Base-by-base conservation (phyloP, 2,329 filamentous ascomycete species). In the Chaetomium sp. region DNA sequence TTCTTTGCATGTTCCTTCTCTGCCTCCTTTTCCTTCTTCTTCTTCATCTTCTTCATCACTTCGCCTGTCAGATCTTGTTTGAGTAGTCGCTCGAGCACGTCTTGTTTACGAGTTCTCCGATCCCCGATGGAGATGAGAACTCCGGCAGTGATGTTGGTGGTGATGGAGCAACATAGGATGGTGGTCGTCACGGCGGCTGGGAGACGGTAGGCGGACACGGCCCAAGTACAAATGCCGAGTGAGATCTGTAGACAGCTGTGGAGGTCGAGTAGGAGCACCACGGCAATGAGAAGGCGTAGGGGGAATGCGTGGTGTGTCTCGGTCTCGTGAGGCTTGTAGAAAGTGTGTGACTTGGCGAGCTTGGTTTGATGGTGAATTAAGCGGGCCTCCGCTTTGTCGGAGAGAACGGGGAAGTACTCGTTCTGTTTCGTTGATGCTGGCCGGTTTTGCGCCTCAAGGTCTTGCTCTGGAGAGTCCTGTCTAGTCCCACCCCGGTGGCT, bases 271-370 rank as follows among this genome's bases (percentile, higher is more conserved):
- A 95, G 74, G 6, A 89, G 76, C n/a, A 92, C 86, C 56, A 92
- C 85, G 55, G 87, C 84, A 40, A 94, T 78, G 36, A 95, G 82
- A 5, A 90, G 76, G 36, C 80, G 78, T 1, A 91, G 74, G 0
- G 89, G 88, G 59, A 95, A 95, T 0, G 89, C 86, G 66, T 84
- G 79, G 67, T 95, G 89, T 0, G 89, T 95, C 37, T 82, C 77
- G 0, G 89, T 95, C 70, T 95, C 89, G 69, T 95, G 87, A 0
- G 89, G 89, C 65, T 91, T 91, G 76, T 95, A 95, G 70, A 92
- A 95, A 5, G 87, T 91, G 68, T 95, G 89, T 0, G 86, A 90
- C 63, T 87, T 89, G 66, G 86, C 79, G 65, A 94, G 87, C 65
- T 91, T 92, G 62, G 77, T 79, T 66, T 91, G 87, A 65, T 95